phyloP scores from a whole-genome alignment of 345 rosid species.

The Lumnitzera racemosa region DNA sequence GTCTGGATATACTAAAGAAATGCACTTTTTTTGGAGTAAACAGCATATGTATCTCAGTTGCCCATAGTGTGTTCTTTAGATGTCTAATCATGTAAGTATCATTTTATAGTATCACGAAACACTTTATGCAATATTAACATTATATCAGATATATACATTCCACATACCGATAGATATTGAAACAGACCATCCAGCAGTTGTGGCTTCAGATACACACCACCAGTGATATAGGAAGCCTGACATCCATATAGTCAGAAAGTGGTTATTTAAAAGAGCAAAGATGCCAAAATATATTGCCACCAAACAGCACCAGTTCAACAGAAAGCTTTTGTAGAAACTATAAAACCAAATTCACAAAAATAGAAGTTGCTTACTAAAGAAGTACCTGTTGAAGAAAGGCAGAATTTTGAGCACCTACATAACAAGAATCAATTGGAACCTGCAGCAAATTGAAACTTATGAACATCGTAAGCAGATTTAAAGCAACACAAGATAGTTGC shows the following conservation, averaged over 20 bases:
- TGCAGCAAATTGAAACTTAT: constrained; percentile 21
- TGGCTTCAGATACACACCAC: constrained; percentile 86
- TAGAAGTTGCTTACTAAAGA: neutral
- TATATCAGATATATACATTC: neutral
- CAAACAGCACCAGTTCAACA: neutral
- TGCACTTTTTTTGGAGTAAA: too few relatives aligned
- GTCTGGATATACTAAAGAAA: too few relatives aligned
- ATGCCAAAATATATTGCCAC: neutral
- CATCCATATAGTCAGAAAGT: constrained; percentile 9
- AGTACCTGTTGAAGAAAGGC: constrained; percentile 92
- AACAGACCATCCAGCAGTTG: constrained; percentile 83
- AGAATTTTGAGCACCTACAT: constrained; percentile 72
- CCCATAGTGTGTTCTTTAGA: too few relatives aligned
- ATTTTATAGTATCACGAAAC: too few relatives aligned
- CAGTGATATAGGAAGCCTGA: constrained; percentile 91
- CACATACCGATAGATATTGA: constrained; percentile 68
- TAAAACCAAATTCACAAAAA: neutral
- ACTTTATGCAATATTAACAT: too few relatives aligned
- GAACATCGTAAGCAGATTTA: neutral
- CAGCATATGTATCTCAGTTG: too few relatives aligned
- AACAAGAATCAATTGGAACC: constrained; percentile 94
- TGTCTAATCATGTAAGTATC: too few relatives aligned
- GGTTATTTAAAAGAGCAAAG: constrained; percentile 11
- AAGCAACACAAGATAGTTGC: neutral
- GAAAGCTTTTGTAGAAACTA: neutral